phyloP scores from a whole-genome alignment of 257 asterid genomes.

The Forsythia suspensa region DNA sequence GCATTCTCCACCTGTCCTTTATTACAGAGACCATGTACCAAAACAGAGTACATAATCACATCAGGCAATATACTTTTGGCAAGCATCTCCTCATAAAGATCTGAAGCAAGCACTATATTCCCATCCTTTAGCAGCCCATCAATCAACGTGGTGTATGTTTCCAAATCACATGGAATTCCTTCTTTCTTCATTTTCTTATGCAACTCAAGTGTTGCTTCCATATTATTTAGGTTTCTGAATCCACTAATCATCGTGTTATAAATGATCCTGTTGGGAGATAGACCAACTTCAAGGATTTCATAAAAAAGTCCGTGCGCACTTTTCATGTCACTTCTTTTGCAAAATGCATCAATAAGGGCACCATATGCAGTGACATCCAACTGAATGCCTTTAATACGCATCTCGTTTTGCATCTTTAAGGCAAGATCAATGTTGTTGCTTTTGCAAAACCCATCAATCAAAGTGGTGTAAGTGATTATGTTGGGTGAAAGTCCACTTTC shows the following conservation, averaged over 20 bases:
- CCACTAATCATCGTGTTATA: conserved; percentile 51
- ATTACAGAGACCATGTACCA: conserved; percentile 43
- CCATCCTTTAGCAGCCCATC: conserved; percentile 48
- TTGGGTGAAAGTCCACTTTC: conserved; percentile 26
- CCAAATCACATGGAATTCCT: conserved; percentile 41
- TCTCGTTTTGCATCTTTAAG: conserved; percentile 31
- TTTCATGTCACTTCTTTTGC: conserved; percentile 46
- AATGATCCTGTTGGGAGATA: conserved; percentile 37
- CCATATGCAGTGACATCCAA: conserved; percentile 41
- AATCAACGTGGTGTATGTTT: conserved; percentile 44
- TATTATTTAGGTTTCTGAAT: conserved; percentile 38
- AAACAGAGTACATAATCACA: conserved; percentile 36
- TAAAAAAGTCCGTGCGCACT: conserved; percentile 37
- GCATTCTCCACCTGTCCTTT: conserved; percentile 45
- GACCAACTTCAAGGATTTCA: conserved; percentile 39
- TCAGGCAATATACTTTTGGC: conserved; percentile 43
- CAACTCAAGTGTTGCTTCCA: conserved; percentile 36
- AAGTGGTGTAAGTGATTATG: conserved; percentile 41
- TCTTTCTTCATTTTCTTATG: conserved; percentile 30
- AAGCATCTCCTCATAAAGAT: conserved; percentile 45
- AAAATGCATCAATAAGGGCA: conserved; percentile 43
- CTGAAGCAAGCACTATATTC: conserved; percentile 34
- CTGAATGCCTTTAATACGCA: conserved; percentile 36
- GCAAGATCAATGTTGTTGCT: conserved; percentile 38
- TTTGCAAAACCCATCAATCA: conserved; percentile 46